Base-by-base conservation (phyloP, 2,329 filamentous ascomycete genomes). In the Epichloe coenophiala region DNA sequence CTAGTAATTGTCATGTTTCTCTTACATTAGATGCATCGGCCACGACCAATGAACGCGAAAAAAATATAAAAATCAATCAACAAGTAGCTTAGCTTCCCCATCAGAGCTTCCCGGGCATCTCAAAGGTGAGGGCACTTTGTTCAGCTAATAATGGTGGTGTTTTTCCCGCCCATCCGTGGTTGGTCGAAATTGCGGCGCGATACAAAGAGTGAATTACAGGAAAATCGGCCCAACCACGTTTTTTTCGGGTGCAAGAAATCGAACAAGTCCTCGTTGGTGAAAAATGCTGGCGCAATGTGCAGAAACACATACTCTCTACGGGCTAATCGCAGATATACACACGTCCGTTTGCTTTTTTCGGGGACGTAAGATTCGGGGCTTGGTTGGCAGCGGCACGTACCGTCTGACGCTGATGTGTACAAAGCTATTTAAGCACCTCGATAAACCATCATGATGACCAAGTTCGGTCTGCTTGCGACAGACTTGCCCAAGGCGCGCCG, bases 181-280 rank as follows among this genome's bases (percentile, higher is more conserved):
- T 17, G 58, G 57, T 27, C 54, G 52, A 19, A 58, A 54, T 3
- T 50, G 40, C 2, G 55, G 56, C 1, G 58, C 47, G 15, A 63
- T 54, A 21, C 58, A 59, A 63, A 53, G 65, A 64, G 53, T 70
- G 66, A 5, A 68, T 61, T 21, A 67, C 56, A n/a, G n/a, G 1
- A 70, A 57, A 1, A 70, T 56, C 48, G 68, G 65, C 2, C 61
- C 61, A 1, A 56, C 48, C 47, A 61, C 55, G 50, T n/a, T 66
- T 68, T 4, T 56, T 56, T 55, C 0, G 62, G 54, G 35, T 65
- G 52, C 6, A 59, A 57, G 23, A 69, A 67, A 1, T 57, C 48
- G 15, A 54, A 49, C 35, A 65, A 69, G 1, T 66, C 64, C 8
- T 64, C 61, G 15, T 62, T 61, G 11, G 53, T 51, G n/a, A 57